Evolutionary conservation across 2,329 filamentous ascomycete genomes (phyloP).

Genomic region (Diaporthe nobilis): DNA sequence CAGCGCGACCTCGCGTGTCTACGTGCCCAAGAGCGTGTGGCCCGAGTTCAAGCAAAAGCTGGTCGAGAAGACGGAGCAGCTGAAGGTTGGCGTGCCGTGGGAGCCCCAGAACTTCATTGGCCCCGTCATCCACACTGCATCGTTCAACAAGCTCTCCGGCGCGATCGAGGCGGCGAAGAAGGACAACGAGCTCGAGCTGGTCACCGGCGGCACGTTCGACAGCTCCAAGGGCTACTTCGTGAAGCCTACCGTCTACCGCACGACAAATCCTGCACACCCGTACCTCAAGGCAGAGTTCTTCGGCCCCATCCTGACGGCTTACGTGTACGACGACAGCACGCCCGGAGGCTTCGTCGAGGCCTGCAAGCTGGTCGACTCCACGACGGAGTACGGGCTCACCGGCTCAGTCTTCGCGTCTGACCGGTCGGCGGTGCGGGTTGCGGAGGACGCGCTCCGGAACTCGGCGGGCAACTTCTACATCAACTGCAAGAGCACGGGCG

Average conservation of each 20-base stretch:
- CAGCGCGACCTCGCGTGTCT: slow-evolving; percentile 65
- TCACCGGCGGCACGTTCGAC: slow-evolving; percentile 61
- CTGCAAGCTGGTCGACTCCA: slow-evolving; percentile 77
- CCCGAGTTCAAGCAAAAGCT: slow-evolving; percentile 56
- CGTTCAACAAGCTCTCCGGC: slow-evolving; percentile 61
- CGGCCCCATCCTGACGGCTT: slow-evolving; percentile 60
- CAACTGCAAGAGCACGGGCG: slow-evolving; percentile 74
- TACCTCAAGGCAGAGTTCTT: slow-evolving; percentile 64
- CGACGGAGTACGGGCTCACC: slow-evolving; percentile 76
- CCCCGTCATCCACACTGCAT: slow-evolving; percentile 63
- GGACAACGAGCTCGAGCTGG: slow-evolving; percentile 58
- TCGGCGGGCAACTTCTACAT: slow-evolving; percentile 71
- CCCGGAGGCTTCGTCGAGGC: slow-evolving; percentile 61
- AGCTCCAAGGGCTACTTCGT: slow-evolving; percentile 60
- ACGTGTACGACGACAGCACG: slow-evolving; percentile 63
- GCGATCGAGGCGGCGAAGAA: slow-evolving; percentile 61
- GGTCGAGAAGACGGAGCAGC: slow-evolving; percentile 53
- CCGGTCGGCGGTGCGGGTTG: slow-evolving; percentile 62
- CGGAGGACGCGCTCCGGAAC: slow-evolving; percentile 65
- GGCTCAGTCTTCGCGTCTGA: slow-evolving; percentile 66
- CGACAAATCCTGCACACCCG: slow-evolving; percentile 57
- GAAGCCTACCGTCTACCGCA: slow-evolving; percentile 62
- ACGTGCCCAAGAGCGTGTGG: slow-evolving; percentile 65
- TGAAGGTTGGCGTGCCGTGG: slow-evolving; percentile 50
- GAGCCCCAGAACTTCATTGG: slow-evolving; percentile 58